phyloP scores from a whole-genome alignment of 2,329 filamentous ascomycete species.

The Talaromyces sp. region DNA sequence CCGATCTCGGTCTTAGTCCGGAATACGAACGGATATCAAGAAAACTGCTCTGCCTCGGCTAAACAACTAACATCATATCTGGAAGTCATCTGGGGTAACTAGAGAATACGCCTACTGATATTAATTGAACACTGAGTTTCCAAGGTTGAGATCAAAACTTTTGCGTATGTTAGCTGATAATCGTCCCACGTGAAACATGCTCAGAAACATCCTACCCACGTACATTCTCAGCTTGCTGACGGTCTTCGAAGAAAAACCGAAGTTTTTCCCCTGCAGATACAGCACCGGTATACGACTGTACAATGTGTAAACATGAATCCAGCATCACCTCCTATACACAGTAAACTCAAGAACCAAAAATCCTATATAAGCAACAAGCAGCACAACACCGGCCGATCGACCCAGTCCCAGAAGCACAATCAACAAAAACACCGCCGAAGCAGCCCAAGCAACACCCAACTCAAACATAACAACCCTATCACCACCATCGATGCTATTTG shows the following conservation, averaged over 20 bases:
- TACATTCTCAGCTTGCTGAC: not conserved
- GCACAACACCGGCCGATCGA: conserved; percentile 22
- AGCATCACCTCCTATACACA: conserved; percentile 11
- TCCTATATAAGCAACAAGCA: conserved; percentile 29
- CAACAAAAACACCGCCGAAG: conserved; percentile 7
- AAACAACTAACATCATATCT: no score
- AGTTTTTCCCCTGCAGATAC: not conserved
- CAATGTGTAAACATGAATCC: not conserved
- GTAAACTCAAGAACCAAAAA: conserved; percentile 36
- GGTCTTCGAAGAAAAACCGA: not conserved
- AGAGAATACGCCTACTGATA: no score
- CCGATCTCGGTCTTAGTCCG: no score
- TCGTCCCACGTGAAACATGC: no score
- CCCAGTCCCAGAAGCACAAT: conserved; percentile 6
- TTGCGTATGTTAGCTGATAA: no score
- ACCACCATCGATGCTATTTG: not conserved
- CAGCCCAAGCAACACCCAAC: conserved; percentile 14
- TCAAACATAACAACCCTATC: conserved; percentile 24
- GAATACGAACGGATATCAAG: no score
- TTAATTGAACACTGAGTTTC: no score
- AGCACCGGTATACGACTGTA: not conserved
- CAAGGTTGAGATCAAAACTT: no score
- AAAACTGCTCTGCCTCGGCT: no score
- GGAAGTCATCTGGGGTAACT: no score
- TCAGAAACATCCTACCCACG: not conserved